These are phyloP conservation scores for Arthrobotrys entomopaga DNA, from an alignment of 2,329 filamentous ascomycete genomes.

Conservation along the genomic window DNA sequence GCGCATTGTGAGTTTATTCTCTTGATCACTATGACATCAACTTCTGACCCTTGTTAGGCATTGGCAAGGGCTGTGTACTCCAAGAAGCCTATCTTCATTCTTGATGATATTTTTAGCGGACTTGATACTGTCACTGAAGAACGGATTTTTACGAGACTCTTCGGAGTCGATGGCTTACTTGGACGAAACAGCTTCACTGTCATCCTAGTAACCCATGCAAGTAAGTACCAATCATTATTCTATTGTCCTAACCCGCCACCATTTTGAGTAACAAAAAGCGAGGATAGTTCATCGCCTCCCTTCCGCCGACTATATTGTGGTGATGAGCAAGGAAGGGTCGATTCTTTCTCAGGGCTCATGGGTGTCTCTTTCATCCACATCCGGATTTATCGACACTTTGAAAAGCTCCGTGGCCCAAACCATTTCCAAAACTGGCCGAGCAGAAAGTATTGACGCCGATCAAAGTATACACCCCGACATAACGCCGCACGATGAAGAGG, in stretches of 20 bases:
- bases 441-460: conserved; percentile 32
- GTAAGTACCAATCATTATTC: conserved; percentile 51
- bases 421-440: background rate
- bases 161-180: conserved; percentile 62
- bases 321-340: conserved; percentile 39
- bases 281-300: conserved; percentile 34
- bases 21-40: background rate
- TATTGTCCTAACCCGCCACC: background rate
- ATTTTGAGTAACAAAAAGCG: background rate
- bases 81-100: conserved; percentile 59
- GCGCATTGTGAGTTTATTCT: conserved; percentile 61
- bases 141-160: conserved; percentile 62
- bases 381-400: conserved; percentile 21
- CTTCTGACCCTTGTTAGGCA: conserved; percentile 56
- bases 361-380: conserved; percentile 24
- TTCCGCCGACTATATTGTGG: conserved; percentile 30
- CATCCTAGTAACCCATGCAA: conserved; percentile 61
- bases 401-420: conserved; percentile 6
- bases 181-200: conserved; percentile 59
- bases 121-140: conserved; percentile 64
- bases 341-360: conserved; percentile 32
- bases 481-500: conserved; percentile 18
- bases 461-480: conserved; percentile 34
- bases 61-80: conserved; percentile 47
- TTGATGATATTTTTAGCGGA: conserved; percentile 64